Base-by-base conservation (phyloP, 129 eudicot genomes). In the Tanacetum coccineum region DNA sequence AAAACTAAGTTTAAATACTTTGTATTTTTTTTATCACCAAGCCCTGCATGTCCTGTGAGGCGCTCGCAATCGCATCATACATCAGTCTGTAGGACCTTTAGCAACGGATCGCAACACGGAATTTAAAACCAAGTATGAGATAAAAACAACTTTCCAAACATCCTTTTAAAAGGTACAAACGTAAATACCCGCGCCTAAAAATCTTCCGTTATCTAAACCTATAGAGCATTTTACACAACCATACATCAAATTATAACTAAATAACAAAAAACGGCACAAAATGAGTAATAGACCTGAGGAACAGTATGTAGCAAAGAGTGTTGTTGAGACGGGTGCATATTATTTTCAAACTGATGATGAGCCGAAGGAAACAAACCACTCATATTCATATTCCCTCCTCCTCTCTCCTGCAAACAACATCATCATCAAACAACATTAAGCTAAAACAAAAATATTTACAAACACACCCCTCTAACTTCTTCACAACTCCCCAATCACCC, bases 221-320 rank as follows among this genome's bases (percentile, higher is more conserved):
- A 7, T 36, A 36, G 42, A 36, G 6, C 42, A 36, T 36, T 30
- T 7, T 36, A 36, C 42, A 36, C 42, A 36, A 36, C 2, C 17
- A 66, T 20, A 15, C 22, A 26, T 10, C 51, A 6, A 13, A 22
- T 25, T 48, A 59, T 1, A 28, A 20, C 4, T 5, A 59, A 8
- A 62, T 39, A 49, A 13, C 5, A 30, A 9, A 60, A 11, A 59
- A 13, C 25, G 20, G 2, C 22, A 61, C 1, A 65, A 42, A 30
- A 42, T 51, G 28, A 12, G 76, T 83, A 78, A 61, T 71, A 83
- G 78, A 85, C 72, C 72, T 87, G 97, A 62, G 96, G 90, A 70
- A 67, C 87, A 26, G 88, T 47, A 60, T 86, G 87, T 58, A 84
- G 76, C 49, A 85, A 45, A 7, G 86, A 72, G 72, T 91, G 97